Evolutionary conservation across 2,329 filamentous ascomycete genomes (phyloP), one percentile per base, ranked within the genome.

Genomic region (Calonectria honghensis): DNA sequence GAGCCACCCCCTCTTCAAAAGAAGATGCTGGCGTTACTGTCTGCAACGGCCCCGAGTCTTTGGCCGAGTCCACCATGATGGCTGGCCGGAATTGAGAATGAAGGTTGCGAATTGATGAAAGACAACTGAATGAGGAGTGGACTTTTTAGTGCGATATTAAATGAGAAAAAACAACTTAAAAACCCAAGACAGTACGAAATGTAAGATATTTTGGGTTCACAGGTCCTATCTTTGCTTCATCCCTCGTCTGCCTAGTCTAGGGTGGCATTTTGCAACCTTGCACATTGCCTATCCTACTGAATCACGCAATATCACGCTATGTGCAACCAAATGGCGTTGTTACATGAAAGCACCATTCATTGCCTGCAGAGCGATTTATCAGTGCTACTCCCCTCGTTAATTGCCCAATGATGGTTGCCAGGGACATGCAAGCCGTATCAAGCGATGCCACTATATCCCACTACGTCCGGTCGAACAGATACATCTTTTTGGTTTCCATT

Each of bases 301-400:
- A 41, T 66, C 65, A 68, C 65, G 65, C 65, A 54, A 68, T 68
- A 68, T 54, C 65, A 51, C 65, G 65, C 50, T 68, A 68, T 68
- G 48, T 35, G 35, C 32, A 54, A 54, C 32, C 24, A 35, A 51
- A 68, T 68, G 65, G 65, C 65, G 65, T 68, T 29, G 65, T 16
- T 37, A 16, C 51, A 20, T 50, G 24, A 31, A 27, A 24, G 41
- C n/a, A 18, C 61, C 61, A 65, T 65, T 35, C 61, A 48, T 24
- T 65, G 41, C 61, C 18, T 50, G 41, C 18, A 50, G 20, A 41
- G 10, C 1, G 6, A 27, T 18, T 27, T 16, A 13, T 13, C 18
- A 32, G 24, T 27, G 16, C 32, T 24, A 11, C 32, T 32, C 10
- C 35, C 20, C 37, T 54, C 51, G 50, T 57, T 59, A 24, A 29